Evolutionary conservation across 331 rosid species (phyloP).

Genomic region (Ulmus americana): DNA sequence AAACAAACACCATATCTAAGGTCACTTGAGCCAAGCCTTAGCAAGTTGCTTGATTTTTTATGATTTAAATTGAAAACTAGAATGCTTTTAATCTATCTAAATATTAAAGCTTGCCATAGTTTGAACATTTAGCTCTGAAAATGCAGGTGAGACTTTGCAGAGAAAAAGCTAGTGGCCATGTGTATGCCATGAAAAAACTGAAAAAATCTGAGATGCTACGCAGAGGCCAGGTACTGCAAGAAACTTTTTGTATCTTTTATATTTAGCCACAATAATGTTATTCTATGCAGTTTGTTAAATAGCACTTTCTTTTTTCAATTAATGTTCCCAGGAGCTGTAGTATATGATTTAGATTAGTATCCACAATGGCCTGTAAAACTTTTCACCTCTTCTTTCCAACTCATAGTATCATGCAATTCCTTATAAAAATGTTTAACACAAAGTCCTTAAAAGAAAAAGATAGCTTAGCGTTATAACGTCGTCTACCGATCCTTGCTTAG

Average conservation of each 20-base stretch:
- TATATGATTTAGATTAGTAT: neutral
- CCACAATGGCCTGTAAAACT: neutral
- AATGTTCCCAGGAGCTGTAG: no score
- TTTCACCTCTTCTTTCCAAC: neutral
- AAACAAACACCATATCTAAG: neutral
- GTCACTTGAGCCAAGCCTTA: neutral
- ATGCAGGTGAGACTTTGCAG: slow-evolving; percentile 45
- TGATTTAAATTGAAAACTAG: neutral
- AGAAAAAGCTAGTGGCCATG: slow-evolving; percentile 40
- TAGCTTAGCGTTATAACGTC: no score
- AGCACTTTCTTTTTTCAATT: no score
- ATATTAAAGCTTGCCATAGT: neutral
- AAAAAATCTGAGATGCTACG: slow-evolving; percentile 51
- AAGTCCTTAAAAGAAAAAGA: no score
- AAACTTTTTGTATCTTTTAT: neutral
- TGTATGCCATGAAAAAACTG: slow-evolving; percentile 50
- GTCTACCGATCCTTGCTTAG: no score
- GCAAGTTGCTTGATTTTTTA: neutral
- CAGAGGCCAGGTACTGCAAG: slow-evolving; percentile 38
- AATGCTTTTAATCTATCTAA: neutral
- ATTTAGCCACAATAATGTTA: neutral
- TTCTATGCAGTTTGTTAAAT: no score
- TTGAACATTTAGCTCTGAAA: slow-evolving; percentile 7
- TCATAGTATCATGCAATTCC: neutral
- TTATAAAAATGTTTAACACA: neutral